These are phyloP conservation scores for Claviceps cyperi DNA, from an alignment of 2,329 filamentous ascomycete genomes.

Conservation along the genomic window DNA sequence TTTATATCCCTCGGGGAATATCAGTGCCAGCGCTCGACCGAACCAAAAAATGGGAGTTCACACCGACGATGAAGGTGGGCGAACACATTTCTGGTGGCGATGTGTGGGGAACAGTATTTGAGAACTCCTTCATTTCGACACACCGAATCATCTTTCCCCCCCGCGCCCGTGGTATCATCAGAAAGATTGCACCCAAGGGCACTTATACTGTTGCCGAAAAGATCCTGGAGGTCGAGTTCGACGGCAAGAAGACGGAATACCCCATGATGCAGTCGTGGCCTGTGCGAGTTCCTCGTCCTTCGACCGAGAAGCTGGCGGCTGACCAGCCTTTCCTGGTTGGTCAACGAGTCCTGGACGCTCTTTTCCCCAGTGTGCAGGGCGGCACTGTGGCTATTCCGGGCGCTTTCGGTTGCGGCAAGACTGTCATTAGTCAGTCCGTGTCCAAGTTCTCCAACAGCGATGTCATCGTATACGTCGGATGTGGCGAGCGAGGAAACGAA, in stretches of 20 bases:
- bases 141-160: conserved; percentile 91
- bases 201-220: conserved; percentile 90
- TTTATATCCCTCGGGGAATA: conserved; percentile 96
- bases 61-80: conserved; percentile 78
- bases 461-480: conserved; percentile 93
- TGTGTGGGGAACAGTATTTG: conserved; percentile 85
- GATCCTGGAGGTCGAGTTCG: conserved; percentile 90
- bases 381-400: conserved; percentile 96
- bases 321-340: conserved; percentile 89
- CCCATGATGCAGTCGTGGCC: conserved; percentile 99
- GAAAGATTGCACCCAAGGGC: conserved; percentile 75
- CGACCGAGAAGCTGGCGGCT: conserved; percentile 81
- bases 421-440: conserved; percentile 94
- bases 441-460: conserved; percentile 99
- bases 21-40: conserved; percentile 77
- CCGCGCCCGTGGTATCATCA: conserved; percentile 81
- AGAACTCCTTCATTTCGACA: conserved; percentile 87
- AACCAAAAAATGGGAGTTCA: conserved; percentile 92
- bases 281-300: conserved; percentile 85
- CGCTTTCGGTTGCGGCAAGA: conserved; percentile 98
- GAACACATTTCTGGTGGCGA: conserved; percentile 96
- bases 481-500: conserved; percentile 89
- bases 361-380: conserved; percentile 93
- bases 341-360: conserved; percentile 86
- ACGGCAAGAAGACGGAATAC: conserved; percentile 86